Conservation (phyloP, 163 green algal species). For the Chloromonas sp. region DNA sequence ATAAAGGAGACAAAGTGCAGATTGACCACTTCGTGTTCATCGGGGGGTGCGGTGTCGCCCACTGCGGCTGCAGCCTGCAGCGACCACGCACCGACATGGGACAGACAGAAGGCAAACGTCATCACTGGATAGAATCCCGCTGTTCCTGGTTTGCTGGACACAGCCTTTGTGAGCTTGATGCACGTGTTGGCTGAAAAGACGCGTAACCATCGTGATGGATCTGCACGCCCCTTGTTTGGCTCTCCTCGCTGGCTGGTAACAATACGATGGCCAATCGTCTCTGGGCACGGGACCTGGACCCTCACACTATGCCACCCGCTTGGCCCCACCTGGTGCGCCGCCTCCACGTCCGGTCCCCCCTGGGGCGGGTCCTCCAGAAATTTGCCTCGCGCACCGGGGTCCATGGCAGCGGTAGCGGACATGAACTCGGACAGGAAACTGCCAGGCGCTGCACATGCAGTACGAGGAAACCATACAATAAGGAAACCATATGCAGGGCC, state of each 20-base stretch:
- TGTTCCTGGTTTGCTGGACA: no score
- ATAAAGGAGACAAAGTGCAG: conserved; percentile 81
- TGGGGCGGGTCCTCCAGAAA: conserved; percentile 74
- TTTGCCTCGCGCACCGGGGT: conserved; percentile 43
- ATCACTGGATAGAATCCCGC: no score
- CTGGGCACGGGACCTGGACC: no score
- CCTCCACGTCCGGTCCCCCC: conserved; percentile 70
- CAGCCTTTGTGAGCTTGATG: no score
- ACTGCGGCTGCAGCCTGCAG: conserved; percentile 55
- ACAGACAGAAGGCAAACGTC: no score
- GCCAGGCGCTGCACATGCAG: conserved; percentile 21
- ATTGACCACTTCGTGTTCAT: conserved; percentile 62
- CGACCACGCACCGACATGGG: no score
- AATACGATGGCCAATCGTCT: no score
- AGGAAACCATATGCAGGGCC: not conserved
- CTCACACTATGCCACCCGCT: no score
- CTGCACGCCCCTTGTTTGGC: no score
- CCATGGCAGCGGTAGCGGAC: conserved; percentile 48
- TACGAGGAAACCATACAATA: not conserved
- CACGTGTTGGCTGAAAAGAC: no score
- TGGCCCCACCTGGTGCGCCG: conserved; percentile 60
- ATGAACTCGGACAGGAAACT: conserved; percentile 76
- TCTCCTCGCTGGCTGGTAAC: no score
- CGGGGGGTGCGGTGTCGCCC: conserved; percentile 63
- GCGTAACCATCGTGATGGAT: no score